Conservation (phyloP, 1,284 basidiomycete species). For the Vanrija humicola region DNA sequence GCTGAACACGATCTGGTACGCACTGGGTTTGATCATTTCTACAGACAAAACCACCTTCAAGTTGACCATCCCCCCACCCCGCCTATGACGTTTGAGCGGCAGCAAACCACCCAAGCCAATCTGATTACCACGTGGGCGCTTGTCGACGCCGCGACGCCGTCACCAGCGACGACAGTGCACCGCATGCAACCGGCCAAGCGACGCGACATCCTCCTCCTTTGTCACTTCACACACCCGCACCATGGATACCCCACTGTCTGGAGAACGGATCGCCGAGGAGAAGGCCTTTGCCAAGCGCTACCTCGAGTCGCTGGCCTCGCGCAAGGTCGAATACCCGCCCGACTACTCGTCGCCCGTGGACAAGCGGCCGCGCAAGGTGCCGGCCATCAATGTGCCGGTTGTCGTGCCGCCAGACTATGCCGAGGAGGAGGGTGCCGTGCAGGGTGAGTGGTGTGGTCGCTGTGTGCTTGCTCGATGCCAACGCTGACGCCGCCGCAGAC, state of each 20-base stretch:
- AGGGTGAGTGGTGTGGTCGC: conserved; percentile 20
- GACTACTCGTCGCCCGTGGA: conserved; percentile 72
- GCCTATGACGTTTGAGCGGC: no score
- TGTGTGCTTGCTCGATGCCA: conserved; percentile 2
- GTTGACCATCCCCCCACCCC: no score
- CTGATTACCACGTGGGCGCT: no score
- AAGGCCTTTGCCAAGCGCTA: conserved; percentile 68
- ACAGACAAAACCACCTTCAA: no score
- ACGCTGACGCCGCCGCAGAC: conserved; percentile 10
- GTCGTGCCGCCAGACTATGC: conserved; percentile 34
- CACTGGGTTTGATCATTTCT: no score
- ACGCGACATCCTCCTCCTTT: no score
- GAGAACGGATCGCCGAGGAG: conserved; percentile 59
- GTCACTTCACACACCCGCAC: background rate
- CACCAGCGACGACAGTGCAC: no score
- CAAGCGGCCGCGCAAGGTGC: conserved; percentile 67
- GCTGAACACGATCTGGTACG: no score
- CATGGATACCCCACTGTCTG: conserved; percentile 35
- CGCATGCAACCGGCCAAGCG: no score
- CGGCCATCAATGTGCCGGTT: conserved; percentile 58
- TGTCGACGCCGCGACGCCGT: no score
- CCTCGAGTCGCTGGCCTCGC: conserved; percentile 62
- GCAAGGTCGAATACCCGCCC: conserved; percentile 66
- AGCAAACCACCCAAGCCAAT: no score
- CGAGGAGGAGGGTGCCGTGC: conserved; percentile 25